Percentiles rank a stretch among this genome's conserved stretches.
phyloP scores from a whole-genome alignment of 1,139 yeast species.

The Casaregolazyma suthepensis region DNA sequence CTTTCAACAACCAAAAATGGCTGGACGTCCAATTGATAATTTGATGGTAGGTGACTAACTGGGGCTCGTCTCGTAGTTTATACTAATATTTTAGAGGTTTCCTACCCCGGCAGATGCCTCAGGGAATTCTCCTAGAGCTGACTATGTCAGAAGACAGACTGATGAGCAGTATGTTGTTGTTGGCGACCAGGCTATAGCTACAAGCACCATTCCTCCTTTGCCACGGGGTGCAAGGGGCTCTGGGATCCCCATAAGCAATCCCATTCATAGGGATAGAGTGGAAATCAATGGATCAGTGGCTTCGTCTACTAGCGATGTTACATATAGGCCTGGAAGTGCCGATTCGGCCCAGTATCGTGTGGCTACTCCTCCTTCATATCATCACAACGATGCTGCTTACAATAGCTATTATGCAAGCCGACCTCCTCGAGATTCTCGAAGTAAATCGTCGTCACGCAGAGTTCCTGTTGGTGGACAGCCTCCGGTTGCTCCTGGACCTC shows the following conservation, averaged over 20 bases:
- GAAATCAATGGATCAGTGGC: constrained; percentile 6
- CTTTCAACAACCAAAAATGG: neutral
- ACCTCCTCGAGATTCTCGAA: constrained; percentile 3
- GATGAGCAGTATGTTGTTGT: neutral
- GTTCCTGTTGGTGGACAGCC: constrained; percentile 1
- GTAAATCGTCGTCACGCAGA: neutral
- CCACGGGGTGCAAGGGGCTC: neutral
- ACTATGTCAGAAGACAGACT: neutral
- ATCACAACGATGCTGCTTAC: constrained; percentile 6
- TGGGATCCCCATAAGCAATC: neutral
- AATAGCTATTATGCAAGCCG: constrained; percentile 5
- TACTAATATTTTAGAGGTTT: neutral
- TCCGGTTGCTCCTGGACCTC: neutral
- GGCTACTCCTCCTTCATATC: constrained; percentile 5
- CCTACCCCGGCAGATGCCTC: neutral
- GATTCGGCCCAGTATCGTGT: constrained; percentile 5
- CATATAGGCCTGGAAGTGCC: neutral
- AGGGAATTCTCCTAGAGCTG: neutral
- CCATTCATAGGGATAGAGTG: neutral
- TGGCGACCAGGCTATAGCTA: constrained; percentile 2
- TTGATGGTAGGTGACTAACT: constrained; percentile 2
- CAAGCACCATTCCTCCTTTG: constrained; percentile 13
- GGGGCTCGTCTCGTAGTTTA: no score
- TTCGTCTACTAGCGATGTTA: neutral
- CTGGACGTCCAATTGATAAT: neutral